Percentiles rank a stretch among this genome's conserved stretches.
phyloP scores from a whole-genome alignment of 1,139 yeast species.

The Yamadazyma blattariae region DNA sequence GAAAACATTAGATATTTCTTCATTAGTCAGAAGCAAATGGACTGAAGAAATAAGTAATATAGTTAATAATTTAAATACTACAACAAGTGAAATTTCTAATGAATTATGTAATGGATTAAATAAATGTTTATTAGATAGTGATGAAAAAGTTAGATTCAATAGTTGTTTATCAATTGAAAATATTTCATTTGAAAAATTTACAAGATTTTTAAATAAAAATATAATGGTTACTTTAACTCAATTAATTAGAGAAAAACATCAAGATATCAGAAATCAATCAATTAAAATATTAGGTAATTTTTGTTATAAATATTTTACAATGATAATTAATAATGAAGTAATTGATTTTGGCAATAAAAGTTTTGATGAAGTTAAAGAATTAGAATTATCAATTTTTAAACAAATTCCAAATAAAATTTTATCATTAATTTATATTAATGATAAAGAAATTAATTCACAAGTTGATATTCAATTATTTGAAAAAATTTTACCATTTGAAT shows the following conservation, averaged over 20 bases:
- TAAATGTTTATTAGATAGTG: slow-evolving; percentile 71
- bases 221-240: slow-evolving; percentile 57
- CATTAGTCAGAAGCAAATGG: slow-evolving; percentile 70
- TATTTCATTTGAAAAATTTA: slow-evolving; percentile 38
- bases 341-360: slow-evolving; percentile 29
- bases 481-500: slow-evolving; percentile 54
- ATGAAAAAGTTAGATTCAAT: slow-evolving; percentile 66
- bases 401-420: slow-evolving; percentile 68
- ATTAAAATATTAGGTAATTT: slow-evolving; percentile 54
- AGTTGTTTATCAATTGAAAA: slow-evolving; percentile 51
- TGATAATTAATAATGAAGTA: slow-evolving; percentile 14
- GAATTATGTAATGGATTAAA: slow-evolving; percentile 60
- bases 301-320: slow-evolving; percentile 38
- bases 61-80: slow-evolving; percentile 24
- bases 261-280: slow-evolving; percentile 62
- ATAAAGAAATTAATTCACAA: slow-evolving; percentile 60
- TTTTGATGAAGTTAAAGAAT: slow-evolving; percentile 30
- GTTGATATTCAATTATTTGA: slow-evolving; percentile 66
- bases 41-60: slow-evolving; percentile 47
- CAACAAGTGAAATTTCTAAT: slow-evolving; percentile 46
- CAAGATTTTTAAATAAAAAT: slow-evolving; percentile 44
- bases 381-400: slow-evolving; percentile 30
- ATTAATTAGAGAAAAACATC: slow-evolving; percentile 66
- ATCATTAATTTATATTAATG: slow-evolving; percentile 73
- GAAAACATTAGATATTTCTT: slow-evolving; percentile 67